Evolutionary conservation across 495 filamentous ascomycete genomes (phyloP).

Genomic region (Cudoniella acicularis): DNA sequence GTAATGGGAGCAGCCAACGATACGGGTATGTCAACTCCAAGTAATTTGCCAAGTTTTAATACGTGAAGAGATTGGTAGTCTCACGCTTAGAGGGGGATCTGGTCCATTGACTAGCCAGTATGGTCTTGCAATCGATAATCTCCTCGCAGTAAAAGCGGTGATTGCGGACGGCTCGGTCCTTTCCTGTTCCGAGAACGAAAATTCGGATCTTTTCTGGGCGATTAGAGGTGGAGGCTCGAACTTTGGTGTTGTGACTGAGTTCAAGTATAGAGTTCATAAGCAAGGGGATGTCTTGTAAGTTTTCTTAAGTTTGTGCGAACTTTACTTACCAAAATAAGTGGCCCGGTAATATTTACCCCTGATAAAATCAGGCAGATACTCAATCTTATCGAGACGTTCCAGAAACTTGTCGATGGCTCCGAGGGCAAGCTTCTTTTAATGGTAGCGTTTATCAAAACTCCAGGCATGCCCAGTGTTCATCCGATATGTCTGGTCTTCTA

Average conservation of each 20-base stretch:
- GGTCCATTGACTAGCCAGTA: constrained; percentile 10
- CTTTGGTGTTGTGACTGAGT: constrained; percentile 50
- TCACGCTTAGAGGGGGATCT: constrained; percentile 13
- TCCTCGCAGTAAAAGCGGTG: constrained; percentile 47
- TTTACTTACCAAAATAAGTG: too few relatives aligned
- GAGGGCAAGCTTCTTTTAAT: constrained; percentile 12
- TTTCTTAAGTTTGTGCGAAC: too few relatives aligned
- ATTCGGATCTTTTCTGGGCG: constrained; percentile 49
- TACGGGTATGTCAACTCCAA: neutral
- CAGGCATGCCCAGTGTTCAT: constrained; percentile 3
- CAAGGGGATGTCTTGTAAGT: constrained; percentile 15
- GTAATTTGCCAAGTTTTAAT: neutral
- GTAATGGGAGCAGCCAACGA: constrained; percentile 18
- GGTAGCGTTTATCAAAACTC: neutral
- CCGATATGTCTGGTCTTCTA: constrained; percentile 10
- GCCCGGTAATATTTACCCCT: constrained; percentile 2
- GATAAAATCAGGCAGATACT: constrained; percentile 9
- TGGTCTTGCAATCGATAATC: constrained; percentile 39
- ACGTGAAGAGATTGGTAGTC: constrained; percentile 9
- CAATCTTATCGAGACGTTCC: neutral
- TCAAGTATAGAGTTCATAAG: constrained; percentile 13
- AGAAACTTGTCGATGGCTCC: neutral
- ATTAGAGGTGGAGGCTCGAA: constrained; percentile 53
- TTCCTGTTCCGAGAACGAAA: constrained; percentile 37
- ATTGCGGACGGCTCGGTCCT: constrained; percentile 45